phyloP scores from a whole-genome alignment of 345 rosid genomes.

The Dipteronia sinensis region DNA sequence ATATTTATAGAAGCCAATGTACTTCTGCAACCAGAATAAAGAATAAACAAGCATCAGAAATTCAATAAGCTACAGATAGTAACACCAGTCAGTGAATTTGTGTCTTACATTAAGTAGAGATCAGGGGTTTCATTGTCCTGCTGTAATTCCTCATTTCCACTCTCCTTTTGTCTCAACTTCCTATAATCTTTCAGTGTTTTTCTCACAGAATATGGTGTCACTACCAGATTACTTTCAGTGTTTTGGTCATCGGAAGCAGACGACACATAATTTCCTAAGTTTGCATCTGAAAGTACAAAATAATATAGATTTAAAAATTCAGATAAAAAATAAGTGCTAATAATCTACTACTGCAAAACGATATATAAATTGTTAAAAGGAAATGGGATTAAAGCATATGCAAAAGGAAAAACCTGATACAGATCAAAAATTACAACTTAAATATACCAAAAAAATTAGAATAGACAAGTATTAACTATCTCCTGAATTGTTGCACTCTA shows the following conservation, averaged over 20 bases:
- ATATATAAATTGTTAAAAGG: neutral
- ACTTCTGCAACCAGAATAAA: constrained; percentile 51
- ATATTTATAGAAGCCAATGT: constrained; percentile 71
- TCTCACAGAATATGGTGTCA: constrained; percentile 27
- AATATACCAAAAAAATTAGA: too few relatives aligned
- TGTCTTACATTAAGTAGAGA: constrained; percentile 64
- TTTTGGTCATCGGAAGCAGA: constrained; percentile 24
- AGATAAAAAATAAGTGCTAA: neutral
- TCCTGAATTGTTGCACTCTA: too few relatives aligned
- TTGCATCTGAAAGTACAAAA: constrained; percentile 34
- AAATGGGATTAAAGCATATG: neutral
- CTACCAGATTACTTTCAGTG: constrained; percentile 21
- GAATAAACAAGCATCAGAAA: constrained; percentile 23
- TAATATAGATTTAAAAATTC: neutral
- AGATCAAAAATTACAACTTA: too few relatives aligned
- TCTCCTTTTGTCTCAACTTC: constrained; percentile 24
- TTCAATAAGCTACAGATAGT: neutral
- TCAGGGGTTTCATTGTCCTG: constrained; percentile 55
- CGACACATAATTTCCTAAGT: constrained; percentile 6
- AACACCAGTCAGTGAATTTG: constrained; percentile 13
- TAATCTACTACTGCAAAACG: neutral
- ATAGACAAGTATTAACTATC: too few relatives aligned
- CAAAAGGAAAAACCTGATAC: too few relatives aligned
- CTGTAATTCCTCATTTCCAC: constrained; percentile 24
- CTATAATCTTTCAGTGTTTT: constrained; percentile 21